These are phyloP conservation scores for Acmispon strigosus DNA, from an alignment of 306 rosid species.

Conservation along the genomic window DNA sequence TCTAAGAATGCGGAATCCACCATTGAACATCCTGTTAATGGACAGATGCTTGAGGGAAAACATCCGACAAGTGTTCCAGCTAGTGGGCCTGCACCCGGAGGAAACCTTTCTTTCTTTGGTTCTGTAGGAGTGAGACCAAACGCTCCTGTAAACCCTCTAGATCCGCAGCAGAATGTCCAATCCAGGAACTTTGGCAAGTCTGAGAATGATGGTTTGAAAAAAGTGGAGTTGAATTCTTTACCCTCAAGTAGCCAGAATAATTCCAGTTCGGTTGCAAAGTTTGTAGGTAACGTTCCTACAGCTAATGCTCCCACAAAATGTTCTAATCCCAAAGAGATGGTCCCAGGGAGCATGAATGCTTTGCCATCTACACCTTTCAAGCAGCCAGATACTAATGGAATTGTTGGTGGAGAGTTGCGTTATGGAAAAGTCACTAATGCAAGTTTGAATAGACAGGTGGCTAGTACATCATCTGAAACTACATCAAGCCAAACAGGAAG, in stretches of 20 bases:
- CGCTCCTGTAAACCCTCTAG: constrained; percentile 25
- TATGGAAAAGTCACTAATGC: constrained; percentile 44
- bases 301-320: constrained; percentile 34
- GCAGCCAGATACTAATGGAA: constrained; percentile 51
- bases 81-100: constrained; percentile 37
- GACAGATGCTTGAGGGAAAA: constrained; percentile 36
- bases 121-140: constrained; percentile 37
- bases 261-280: constrained; percentile 36
- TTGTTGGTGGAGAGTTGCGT: constrained; percentile 44
- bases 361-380: constrained; percentile 44
- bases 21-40: constrained; percentile 33
- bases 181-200: constrained; percentile 43
- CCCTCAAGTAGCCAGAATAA: constrained; percentile 46
- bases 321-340: constrained; percentile 49
- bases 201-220: constrained; percentile 45
- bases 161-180: constrained; percentile 41
- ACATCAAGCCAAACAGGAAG: constrained; percentile 40
- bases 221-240: constrained; percentile 57
- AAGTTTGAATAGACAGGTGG: constrained; percentile 34
- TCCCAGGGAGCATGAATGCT: constrained; percentile 32
- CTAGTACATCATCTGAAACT: constrained; percentile 43
- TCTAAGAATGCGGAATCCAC: constrained; percentile 35
- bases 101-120: constrained; percentile 45
- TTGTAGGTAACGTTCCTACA: constrained; percentile 36
- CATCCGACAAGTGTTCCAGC: constrained; percentile 28